Evolutionary conservation across 139 green algal species (phyloP), one percentile per base, ranked within the genome.

Genomic region (Haematococcus lacustris): DNA sequence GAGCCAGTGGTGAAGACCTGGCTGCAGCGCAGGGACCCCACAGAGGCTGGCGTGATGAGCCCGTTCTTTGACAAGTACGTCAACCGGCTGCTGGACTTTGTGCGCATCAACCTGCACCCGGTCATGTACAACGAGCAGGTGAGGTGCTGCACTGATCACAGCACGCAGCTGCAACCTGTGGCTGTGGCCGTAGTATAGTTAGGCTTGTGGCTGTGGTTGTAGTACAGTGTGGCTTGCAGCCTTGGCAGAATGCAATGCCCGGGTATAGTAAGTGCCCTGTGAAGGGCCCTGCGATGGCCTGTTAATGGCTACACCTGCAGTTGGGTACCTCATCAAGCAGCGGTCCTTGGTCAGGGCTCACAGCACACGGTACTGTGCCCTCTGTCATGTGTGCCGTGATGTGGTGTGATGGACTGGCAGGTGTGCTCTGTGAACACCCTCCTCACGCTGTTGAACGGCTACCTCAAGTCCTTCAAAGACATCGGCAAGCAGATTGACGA

Each of bases 191-290:
- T n/a, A n/a, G n/a, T n/a, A n/a, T n/a, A 74, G 90, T 96, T 40
- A 97, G 96, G 85, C 85, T 97, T 61, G 92, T 92, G 9, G 89
- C n/a, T n/a, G n/a, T n/a, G n/a, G n/a, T n/a, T n/a, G n/a, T n/a
- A n/a, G n/a, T n/a, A n/a, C n/a, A n/a, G 91, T 3, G 93, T 88
- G 73, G 92, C 92, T n/a, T 97, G 93, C 82, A n/a, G n/a, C n/a
- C n/a, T n/a, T n/a, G n/a, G n/a, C n/a, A n/a, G n/a, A n/a, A n/a
- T n/a, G n/a, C n/a, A n/a, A n/a, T n/a, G n/a, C n/a, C n/a, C n/a
- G n/a, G n/a, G n/a, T n/a, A n/a, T n/a, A n/a, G n/a, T n/a, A n/a
- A n/a, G n/a, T n/a, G n/a, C n/a, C n/a, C n/a, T n/a, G n/a, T n/a
- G n/a, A n/a, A n/a, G n/a, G n/a, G n/a, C n/a, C n/a, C n/a, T n/a